phyloP scores from a whole-genome alignment of 192 early-diverging fungal species.

The Coemansia javaensis region DNA sequence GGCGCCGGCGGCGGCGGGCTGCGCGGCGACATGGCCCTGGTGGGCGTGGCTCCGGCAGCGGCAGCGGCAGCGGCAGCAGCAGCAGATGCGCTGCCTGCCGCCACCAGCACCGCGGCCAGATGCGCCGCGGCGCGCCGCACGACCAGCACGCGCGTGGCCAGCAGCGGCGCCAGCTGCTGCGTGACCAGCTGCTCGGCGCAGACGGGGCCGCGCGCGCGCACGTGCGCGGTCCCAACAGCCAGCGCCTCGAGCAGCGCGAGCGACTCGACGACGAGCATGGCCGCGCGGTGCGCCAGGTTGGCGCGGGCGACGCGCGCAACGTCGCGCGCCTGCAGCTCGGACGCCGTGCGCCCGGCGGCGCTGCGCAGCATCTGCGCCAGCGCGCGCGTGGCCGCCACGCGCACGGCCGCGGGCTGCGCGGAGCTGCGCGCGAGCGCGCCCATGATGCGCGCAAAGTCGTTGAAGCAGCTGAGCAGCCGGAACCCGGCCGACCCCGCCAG shows the following conservation, averaged over 20 bases:
- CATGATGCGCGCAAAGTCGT: slow-evolving; percentile 32
- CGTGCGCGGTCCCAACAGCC: slow-evolving; percentile 11
- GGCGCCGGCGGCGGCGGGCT: no score
- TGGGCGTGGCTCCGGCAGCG: no score
- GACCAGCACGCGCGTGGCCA: slow-evolving; percentile 21
- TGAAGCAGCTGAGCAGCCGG: slow-evolving; percentile 47
- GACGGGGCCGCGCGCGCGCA: not conserved
- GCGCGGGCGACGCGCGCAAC: slow-evolving; percentile 59
- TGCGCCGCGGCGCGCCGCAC: slow-evolving; percentile 28
- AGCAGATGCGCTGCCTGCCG: slow-evolving; percentile 1
- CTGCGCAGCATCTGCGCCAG: slow-evolving; percentile 64
- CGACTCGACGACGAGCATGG: slow-evolving; percentile 34
- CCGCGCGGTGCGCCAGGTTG: slow-evolving; percentile 67
- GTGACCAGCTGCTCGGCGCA: not conserved
- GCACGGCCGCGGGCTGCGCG: slow-evolving; percentile 51
- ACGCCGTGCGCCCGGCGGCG: slow-evolving; percentile 62
- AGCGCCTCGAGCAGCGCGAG: slow-evolving; percentile 17
- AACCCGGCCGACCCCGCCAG: slow-evolving; percentile 49
- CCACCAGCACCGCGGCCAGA: slow-evolving; percentile 26
- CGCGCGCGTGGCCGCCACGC: slow-evolving; percentile 65
- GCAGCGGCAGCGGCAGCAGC: not conserved
- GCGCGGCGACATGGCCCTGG: no score
- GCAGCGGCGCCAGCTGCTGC: slow-evolving; percentile 8
- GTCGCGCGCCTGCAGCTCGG: slow-evolving; percentile 69
- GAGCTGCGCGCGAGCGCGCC: slow-evolving; percentile 13